phyloP scores from a whole-genome alignment of 2,329 filamentous ascomycete genomes.

The Curvularia sp. region DNA sequence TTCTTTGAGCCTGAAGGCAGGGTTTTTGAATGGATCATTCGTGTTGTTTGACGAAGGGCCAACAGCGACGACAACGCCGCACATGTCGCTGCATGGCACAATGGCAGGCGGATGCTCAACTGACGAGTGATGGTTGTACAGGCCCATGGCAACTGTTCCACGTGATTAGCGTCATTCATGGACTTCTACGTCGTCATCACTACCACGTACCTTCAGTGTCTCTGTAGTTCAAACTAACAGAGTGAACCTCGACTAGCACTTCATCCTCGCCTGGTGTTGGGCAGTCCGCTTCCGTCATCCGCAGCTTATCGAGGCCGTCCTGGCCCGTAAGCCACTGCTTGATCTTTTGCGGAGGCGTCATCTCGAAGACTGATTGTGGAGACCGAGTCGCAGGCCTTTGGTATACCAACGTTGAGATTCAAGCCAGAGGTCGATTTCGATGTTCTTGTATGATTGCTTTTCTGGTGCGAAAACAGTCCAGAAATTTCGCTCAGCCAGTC shows the following conservation, averaged over 20 bases:
- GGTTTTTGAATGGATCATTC: slow-evolving; percentile 55
- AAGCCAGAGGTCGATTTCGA: slow-evolving; percentile 19
- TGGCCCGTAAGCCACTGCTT: slow-evolving; percentile 54
- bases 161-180: slow-evolving; percentile 14
- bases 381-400: slow-evolving; percentile 19
- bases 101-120: slow-evolving; percentile 54
- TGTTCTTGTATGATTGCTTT: slow-evolving; percentile 22
- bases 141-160: slow-evolving; percentile 66
- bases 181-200: background rate
- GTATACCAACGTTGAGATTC: slow-evolving; percentile 5
- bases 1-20: slow-evolving; percentile 37
- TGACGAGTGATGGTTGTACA: slow-evolving; percentile 70
- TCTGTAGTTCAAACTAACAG: slow-evolving; percentile 63
- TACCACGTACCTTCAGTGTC: slow-evolving; percentile 54
- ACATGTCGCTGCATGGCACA: slow-evolving; percentile 75
- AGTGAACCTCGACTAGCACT: slow-evolving; percentile 60
- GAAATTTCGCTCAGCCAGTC: slow-evolving; percentile 46
- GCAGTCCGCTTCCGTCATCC: slow-evolving; percentile 42
- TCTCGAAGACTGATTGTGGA: slow-evolving; percentile 23
- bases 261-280: slow-evolving; percentile 50
- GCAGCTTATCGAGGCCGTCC: slow-evolving; percentile 53
- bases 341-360: slow-evolving; percentile 39
- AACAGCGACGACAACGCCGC: slow-evolving; percentile 64
- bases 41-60: slow-evolving; percentile 51
- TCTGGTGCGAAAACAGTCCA: slow-evolving; percentile 32